Conservation (phyloP, 208 protist genomes). For the Leishmania tarentolae region DNA sequence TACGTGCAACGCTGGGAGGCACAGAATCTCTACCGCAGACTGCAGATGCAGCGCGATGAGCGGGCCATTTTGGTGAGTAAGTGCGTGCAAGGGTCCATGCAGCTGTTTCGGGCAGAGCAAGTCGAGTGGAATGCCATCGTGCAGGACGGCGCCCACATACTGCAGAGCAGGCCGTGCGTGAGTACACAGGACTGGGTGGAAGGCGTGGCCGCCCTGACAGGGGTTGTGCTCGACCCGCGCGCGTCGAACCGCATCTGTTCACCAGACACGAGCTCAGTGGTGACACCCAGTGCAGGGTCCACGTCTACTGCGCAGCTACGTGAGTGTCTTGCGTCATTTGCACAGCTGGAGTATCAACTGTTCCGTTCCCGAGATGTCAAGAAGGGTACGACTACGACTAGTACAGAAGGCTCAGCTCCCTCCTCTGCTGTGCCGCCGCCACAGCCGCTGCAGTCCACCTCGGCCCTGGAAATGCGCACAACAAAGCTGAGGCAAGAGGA, state of each 20-base stretch:
- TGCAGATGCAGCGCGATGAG: slow-evolving; percentile 67
- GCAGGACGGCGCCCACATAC: slow-evolving; percentile 18
- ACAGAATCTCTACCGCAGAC: slow-evolving; percentile 34
- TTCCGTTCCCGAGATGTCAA: background rate
- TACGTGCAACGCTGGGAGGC: slow-evolving; percentile 51
- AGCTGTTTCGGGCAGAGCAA: slow-evolving; percentile 61
- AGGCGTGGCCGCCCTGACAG: slow-evolving; percentile 33
- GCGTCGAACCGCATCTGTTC: background rate
- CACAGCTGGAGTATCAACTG: slow-evolving; percentile 18
- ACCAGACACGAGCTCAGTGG: background rate
- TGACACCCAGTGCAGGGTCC: background rate
- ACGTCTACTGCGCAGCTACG: background rate
- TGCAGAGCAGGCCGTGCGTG: slow-evolving; percentile 31
- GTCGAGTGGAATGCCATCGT: slow-evolving; percentile 45
- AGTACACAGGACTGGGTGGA: slow-evolving; percentile 38
- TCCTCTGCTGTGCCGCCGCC: background rate
- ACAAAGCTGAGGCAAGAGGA: background rate
- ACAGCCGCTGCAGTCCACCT: background rate
- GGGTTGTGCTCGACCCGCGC: slow-evolving; percentile 19
- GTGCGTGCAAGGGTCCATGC: slow-evolving; percentile 43
- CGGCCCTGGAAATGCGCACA: background rate
- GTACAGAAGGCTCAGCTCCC: background rate
- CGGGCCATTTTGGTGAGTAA: slow-evolving; percentile 44
- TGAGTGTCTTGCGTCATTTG: slow-evolving; percentile 5
- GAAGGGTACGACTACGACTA: background rate